Conservation (phyloP, 2,329 filamentous ascomycete species). For the Aspergillus sp. region DNA sequence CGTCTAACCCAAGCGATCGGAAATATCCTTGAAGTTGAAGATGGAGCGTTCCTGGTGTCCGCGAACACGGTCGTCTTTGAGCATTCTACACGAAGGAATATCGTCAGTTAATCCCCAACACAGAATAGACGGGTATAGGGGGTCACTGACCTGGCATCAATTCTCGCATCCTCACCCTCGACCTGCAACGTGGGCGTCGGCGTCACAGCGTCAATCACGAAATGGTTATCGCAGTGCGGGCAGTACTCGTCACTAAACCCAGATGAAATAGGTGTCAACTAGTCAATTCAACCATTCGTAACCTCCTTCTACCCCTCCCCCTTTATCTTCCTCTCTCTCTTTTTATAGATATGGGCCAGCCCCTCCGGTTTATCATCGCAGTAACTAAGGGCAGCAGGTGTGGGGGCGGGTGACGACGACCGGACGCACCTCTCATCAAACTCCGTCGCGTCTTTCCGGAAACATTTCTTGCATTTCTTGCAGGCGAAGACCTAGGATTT, state of each 20-base stretch:
- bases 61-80: constrained; percentile 82
- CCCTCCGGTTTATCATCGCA: neutral
- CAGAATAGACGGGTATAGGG: neutral
- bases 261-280: neutral
- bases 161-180: constrained; percentile 85
- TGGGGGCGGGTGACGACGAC: neutral
- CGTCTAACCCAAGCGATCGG: constrained; percentile 70
- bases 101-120: neutral
- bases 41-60: constrained; percentile 62
- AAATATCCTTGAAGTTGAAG: constrained; percentile 74
- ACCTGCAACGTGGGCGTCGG: constrained; percentile 81
- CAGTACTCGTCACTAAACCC: constrained; percentile 86
- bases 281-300: neutral
- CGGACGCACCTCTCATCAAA: constrained; percentile 73
- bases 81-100: constrained; percentile 59
- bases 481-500: constrained; percentile 70
- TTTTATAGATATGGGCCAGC: neutral
- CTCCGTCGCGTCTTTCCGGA: constrained; percentile 87
- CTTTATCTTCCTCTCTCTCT: neutral
- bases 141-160: constrained; percentile 65
- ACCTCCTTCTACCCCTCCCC: neutral
- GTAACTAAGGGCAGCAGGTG: neutral
- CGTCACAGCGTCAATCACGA: constrained; percentile 82
- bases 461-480: constrained; percentile 99
- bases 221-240: constrained; percentile 98